Evolutionary conservation across 2,329 filamentous ascomycete genomes (phyloP), one percentile per base, ranked within the genome.

Genomic region (Zymoseptoria passerinii): DNA sequence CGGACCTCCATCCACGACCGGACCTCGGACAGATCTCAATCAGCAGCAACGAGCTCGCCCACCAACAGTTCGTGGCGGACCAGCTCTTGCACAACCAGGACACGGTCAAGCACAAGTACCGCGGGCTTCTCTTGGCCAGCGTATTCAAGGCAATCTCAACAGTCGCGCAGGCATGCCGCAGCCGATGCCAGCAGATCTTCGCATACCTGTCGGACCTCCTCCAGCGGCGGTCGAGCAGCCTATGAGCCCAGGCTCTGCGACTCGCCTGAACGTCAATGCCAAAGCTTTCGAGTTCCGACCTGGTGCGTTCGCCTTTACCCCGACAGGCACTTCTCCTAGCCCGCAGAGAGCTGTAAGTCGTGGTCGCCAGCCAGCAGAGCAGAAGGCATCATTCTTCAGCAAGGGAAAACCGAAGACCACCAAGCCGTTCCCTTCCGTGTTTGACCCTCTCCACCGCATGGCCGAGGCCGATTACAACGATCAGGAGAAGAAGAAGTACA

Each of bases 281-380:
- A 75, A 80, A 69, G 91, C 96, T 68, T 97, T 96, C 75, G 86
- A 88, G 63, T 94, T 92, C 18, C 95, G 87, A 67, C 86, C 89
- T 4, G 87, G 87, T 61, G 91, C 92, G 0, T 82, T 83, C 50
- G 80, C 87, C 1, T 97, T 99, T 75, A 92, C 86, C 65, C 92
- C 89, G 4, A 89, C 83, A 52, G 80, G 83, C 40, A 90, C 89
- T 2, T 95, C 88, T 69, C 89, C 90, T 77, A 63, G 80, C 80
- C 65, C 87, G 81, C 73, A 74, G 56, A 71, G 73, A 23, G 61
- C 63, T 19, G 62, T 61, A 40, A 59, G 48, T 51, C 56, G 49
- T 9, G 59, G 61, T 61, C 61, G 72, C 20, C 68, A 69, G 28
- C 60, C 63, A 23, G 51, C 57, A 16, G 60, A 66, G 53, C 52